Base-by-base conservation (phyloP, 805 yeast species). In the Komagataella populi region DNA sequence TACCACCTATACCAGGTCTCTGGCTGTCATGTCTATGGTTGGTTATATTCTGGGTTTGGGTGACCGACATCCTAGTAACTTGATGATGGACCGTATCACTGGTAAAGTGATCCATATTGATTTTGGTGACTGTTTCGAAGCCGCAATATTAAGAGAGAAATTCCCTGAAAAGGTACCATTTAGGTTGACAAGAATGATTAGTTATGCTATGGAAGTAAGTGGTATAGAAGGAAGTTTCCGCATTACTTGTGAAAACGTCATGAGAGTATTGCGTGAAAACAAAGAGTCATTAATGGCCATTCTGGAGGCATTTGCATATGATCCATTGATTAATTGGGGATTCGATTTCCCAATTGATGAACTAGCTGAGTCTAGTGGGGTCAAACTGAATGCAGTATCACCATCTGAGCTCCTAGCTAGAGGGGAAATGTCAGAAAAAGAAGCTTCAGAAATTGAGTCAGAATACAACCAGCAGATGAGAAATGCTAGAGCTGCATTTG, bases 91-190 rank as follows among this genome's bases (percentile, higher is more conserved):
- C 65, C 73, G 96, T 55, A 78, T 84, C 49, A 88, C 98, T 0
- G 99, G 99, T 55, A 89, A 91, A 61, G 96, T 93, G 50, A 78
- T 93, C 44, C 99, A 93, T 63, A 91, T 93, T 67, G 99, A 93
- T 73, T 93, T 91, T 68, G 99, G 99, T 57, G 99, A 93, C 64
- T 93, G 99, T 76, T 93, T 93, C 62, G 99, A 93, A 64, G 96
- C 98, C 2, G 99, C 99, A 0, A 89, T 91, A 49, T 69, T 93
- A 54, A 79, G 99, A 57, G 99, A 95, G 59, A 93, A 93, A 63
- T 95, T 86, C 65, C 99, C 99, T 0, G 99, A 93, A 61, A 91
- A 90, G 65, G 99, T 93, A 22, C 99, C 99, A 6, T 93, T 93
- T 71, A 77, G 99, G 65, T 74, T 93, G 53, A 93, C 99, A 0